Evolutionary conservation across 495 filamentous ascomycete genomes (phyloP).

Genomic region (Cetradonia linearis): DNA sequence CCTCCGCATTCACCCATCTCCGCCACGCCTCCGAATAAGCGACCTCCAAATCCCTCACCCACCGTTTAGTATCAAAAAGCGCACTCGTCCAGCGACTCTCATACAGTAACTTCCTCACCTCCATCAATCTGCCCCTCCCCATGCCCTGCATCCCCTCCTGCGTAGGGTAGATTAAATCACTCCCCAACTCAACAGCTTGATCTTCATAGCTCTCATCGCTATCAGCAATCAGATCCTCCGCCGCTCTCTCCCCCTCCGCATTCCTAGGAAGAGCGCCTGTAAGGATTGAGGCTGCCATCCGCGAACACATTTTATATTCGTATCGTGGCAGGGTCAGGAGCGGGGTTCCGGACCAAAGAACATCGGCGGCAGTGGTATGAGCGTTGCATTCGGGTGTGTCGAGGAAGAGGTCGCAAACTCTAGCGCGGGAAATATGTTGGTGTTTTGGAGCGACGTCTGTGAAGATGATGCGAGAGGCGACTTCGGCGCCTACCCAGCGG

Average conservation of each 20-base stretch:
- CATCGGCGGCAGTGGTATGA: constrained; percentile 93
- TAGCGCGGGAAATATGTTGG: constrained; percentile 84
- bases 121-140: constrained; percentile 56
- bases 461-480: constrained; percentile 87
- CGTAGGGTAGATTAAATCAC: constrained; percentile 50
- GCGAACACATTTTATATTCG: constrained; percentile 96
- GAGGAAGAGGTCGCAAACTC: constrained; percentile 87
- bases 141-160: constrained; percentile 41
- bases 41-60: constrained; percentile 84
- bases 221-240: constrained; percentile 62
- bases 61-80: constrained; percentile 84
- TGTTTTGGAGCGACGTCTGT: constrained; percentile 95
- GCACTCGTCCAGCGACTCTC: constrained; percentile 70
- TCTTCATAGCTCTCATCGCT: constrained; percentile 76
- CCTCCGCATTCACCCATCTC: constrained; percentile 74
- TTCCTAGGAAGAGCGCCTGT: constrained; percentile 72
- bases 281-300: constrained; percentile 93
- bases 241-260: constrained; percentile 54
- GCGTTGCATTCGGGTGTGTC: constrained; percentile 98
- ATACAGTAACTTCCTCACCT: constrained; percentile 71
- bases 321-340: constrained; percentile 90
- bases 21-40: constrained; percentile 85
- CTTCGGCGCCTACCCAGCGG: constrained; percentile 74
- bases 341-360: constrained; percentile 92
- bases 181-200: constrained; percentile 64